Percentiles rank a stretch among this genome's conserved stretches.
These are phyloP conservation scores for Sechiopsis laciniata DNA, from an alignment of 306 rosid species.

Conservation along the genomic window DNA sequence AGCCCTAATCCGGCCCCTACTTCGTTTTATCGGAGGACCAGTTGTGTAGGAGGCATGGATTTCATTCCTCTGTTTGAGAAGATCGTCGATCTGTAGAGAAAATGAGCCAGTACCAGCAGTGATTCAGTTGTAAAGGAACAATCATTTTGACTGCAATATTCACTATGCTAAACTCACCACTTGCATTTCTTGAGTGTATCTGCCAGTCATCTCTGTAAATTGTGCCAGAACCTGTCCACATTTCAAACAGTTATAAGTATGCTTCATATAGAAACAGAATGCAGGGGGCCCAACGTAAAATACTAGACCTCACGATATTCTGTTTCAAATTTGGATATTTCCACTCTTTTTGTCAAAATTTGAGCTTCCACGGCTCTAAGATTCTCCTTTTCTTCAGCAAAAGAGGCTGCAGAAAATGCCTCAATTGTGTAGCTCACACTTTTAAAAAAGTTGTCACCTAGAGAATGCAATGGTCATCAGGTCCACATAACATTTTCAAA, in stretches of 20 bases:
- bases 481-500: slow-evolving; percentile 7
- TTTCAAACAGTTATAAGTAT: slow-evolving; percentile 10
- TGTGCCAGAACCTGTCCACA: slow-evolving; percentile 75
- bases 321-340: slow-evolving; percentile 84
- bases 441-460: slow-evolving; percentile 96
- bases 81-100: slow-evolving; percentile 68
- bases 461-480: slow-evolving; percentile 27
- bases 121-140: not conserved
- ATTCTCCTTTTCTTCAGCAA: slow-evolving; percentile 63
- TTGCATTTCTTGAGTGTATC: slow-evolving; percentile 95
- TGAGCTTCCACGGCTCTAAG: slow-evolving; percentile 69
- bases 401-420: slow-evolving; percentile 69
- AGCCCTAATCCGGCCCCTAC: slow-evolving; percentile 59
- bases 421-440: slow-evolving; percentile 90
- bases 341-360: slow-evolving; percentile 80
- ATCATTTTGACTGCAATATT: not conserved
- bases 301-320: slow-evolving; percentile 84
- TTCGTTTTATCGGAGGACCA: slow-evolving; percentile 63
- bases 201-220: slow-evolving; percentile 85
- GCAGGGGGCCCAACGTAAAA: slow-evolving; percentile 20
- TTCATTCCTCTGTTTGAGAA: slow-evolving; percentile 82
- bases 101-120: not conserved
- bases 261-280: not conserved
- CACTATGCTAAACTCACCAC: slow-evolving; percentile 50
- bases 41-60: slow-evolving; percentile 75